These are phyloP conservation scores for Tulasnella sp. DNA, from an alignment of 768 basidiomycete genomes.

Conservation along the genomic window DNA sequence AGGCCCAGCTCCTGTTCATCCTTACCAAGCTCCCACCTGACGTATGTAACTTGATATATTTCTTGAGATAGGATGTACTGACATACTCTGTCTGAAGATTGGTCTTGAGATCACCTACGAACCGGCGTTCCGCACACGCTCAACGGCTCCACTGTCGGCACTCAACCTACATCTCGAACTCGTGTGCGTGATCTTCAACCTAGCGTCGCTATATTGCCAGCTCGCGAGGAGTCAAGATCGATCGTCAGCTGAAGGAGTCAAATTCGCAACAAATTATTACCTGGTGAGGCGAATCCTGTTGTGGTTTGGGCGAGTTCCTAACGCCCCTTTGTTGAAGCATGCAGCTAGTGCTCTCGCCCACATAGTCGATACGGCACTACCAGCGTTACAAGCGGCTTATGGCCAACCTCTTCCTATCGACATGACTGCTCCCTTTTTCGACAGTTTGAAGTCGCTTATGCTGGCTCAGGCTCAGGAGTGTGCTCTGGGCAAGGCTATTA, in stretches of 20 bases:
- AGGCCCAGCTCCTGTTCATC: slow-evolving; percentile 78
- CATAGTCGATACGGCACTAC: slow-evolving; percentile 41
- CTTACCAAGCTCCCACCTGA: slow-evolving; percentile 76
- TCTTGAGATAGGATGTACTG: slow-evolving; percentile 19
- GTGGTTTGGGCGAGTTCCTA: not conserved
- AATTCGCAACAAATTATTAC: slow-evolving; percentile 57
- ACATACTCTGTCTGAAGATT: slow-evolving; percentile 40
- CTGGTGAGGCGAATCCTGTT: slow-evolving; percentile 39
- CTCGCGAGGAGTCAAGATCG: slow-evolving; percentile 63
- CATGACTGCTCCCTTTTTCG: slow-evolving; percentile 48
- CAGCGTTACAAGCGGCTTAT: slow-evolving; percentile 33
- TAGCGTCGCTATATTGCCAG: slow-evolving; percentile 76
- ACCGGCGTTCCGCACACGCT: slow-evolving; percentile 47
- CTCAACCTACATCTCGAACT: slow-evolving; percentile 75
- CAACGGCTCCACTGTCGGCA: slow-evolving; percentile 46
- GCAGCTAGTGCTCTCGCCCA: slow-evolving; percentile 65
- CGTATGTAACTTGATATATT: slow-evolving; percentile 32
- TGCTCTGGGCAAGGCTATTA: slow-evolving; percentile 84
- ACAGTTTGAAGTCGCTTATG: slow-evolving; percentile 61
- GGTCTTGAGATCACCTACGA: slow-evolving; percentile 61
- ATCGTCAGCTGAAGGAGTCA: slow-evolving; percentile 66
- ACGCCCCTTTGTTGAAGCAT: slow-evolving; percentile 30
- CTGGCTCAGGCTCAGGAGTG: slow-evolving; percentile 95
- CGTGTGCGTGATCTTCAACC: slow-evolving; percentile 68
- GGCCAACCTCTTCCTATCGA: slow-evolving; percentile 49